A percentile compares a stretch with the other conserved stretches of the same genome.
Evolutionary conservation across 2,329 filamentous ascomycete species (phyloP).

Genomic region (Venturia effusa): DNA sequence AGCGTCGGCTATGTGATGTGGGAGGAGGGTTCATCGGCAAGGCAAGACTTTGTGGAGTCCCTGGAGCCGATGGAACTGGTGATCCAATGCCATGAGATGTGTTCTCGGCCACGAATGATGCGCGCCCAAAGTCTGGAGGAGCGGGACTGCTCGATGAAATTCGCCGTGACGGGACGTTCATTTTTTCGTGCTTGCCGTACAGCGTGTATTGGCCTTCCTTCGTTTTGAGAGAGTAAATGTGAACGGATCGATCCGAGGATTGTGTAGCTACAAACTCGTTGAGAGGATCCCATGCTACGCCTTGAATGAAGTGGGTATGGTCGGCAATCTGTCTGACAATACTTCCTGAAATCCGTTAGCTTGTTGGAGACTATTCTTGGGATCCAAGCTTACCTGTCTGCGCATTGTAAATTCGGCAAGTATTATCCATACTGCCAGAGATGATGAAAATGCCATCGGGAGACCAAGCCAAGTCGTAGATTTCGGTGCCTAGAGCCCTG

Average conservation of each 20-base stretch:
- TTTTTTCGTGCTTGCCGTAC: conserved; percentile 65
- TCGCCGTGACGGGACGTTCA: conserved; percentile 80
- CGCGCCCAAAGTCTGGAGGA: conserved; percentile 66
- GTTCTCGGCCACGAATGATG: conserved; percentile 49
- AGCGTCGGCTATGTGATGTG: conserved; percentile 85
- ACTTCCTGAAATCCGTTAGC: conserved; percentile 32
- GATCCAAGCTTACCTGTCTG: conserved; percentile 56
- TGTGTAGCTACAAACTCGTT: conserved; percentile 98
- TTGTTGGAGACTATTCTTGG: conserved; percentile 10
- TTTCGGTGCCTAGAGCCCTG: conserved; percentile 85
- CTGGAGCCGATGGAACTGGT: conserved; percentile 80
- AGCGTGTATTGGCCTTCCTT: conserved; percentile 94
- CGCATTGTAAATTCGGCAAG: conserved; percentile 92
- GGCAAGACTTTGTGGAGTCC: conserved; percentile 80
- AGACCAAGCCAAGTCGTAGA: conserved; percentile 97
- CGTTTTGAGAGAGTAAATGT: conserved; percentile 91
- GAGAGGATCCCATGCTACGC: conserved; percentile 93
- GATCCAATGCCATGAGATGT: conserved; percentile 56
- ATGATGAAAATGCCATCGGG: conserved; percentile 96
- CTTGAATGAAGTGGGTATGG: conserved; percentile 96
- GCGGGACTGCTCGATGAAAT: conserved; percentile 89
- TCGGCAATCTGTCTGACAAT: conserved; percentile 90
- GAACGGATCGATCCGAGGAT: conserved; percentile 93
- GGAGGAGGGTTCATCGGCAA: conserved; percentile 94
- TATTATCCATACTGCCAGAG: conserved; percentile 98